Evolutionary conservation across 164 flowering plant genomes (phyloP).

Genomic region (Tetrastigma voinierianum): DNA sequence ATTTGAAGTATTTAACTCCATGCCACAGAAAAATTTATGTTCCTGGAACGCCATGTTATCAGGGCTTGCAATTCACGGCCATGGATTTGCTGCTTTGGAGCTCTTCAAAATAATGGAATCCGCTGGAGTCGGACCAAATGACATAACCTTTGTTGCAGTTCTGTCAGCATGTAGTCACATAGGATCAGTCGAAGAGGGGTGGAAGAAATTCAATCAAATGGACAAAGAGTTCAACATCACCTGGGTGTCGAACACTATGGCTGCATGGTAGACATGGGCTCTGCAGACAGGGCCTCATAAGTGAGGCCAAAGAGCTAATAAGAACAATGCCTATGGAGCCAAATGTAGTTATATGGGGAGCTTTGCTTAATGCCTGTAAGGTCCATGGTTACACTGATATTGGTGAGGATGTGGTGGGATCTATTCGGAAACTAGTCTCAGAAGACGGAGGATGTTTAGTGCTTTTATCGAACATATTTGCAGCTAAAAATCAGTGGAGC

Average conservation of each 20-base stretch:
- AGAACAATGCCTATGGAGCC: constrained; percentile 36
- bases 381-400: constrained; percentile 20
- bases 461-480: constrained; percentile 38
- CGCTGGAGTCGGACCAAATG: constrained; percentile 29
- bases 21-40: not conserved
- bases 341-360: constrained; percentile 39
- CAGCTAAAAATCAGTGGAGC: constrained; percentile 29
- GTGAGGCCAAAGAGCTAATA: constrained; percentile 29
- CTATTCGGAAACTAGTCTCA: constrained; percentile 21
- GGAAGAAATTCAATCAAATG: constrained; percentile 28
- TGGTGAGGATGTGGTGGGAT: constrained; percentile 22
- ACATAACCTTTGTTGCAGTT: constrained; percentile 25
- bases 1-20: constrained; percentile 13
- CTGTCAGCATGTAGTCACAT: constrained; percentile 43
- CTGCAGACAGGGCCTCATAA: constrained; percentile 37
- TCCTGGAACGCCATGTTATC: constrained; percentile 37
- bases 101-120: constrained; percentile 30
- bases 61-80: constrained; percentile 41
- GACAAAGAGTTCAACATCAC: constrained; percentile 16
- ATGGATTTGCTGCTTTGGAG: constrained; percentile 23
- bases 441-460: constrained; percentile 28
- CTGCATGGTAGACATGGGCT: constrained; percentile 47
- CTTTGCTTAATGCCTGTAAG: constrained; percentile 38
- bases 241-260: constrained; percentile 42
- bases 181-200: constrained; percentile 40